Evolutionary conservation across 495 filamentous ascomycete genomes (phyloP).

Genomic region (Saxophila tyrrhenica): DNA sequence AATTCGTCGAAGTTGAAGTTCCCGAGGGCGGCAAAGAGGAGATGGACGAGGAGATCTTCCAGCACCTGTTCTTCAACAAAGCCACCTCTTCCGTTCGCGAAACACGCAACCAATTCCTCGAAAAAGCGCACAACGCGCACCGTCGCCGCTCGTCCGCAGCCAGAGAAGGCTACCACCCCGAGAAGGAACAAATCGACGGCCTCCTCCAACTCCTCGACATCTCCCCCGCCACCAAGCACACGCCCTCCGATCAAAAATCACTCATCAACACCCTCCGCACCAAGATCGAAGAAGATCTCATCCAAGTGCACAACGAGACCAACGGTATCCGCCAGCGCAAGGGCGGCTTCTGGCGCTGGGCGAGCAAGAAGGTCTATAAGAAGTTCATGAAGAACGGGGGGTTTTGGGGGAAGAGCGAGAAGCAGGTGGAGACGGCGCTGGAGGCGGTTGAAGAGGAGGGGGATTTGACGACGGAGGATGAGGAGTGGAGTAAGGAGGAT

Average conservation of each 20-base stretch:
- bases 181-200: background rate
- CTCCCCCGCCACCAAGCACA: background rate
- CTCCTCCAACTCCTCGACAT: conserved; percentile 5
- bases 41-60: conserved; percentile 11
- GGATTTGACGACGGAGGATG: background rate
- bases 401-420: conserved; percentile 6
- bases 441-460: background rate
- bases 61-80: conserved; percentile 11
- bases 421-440: background rate
- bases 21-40: background rate
- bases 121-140: background rate
- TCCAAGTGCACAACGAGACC: conserved; percentile 6
- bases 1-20: conserved; percentile 1
- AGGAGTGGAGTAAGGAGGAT: background rate
- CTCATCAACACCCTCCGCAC: conserved; percentile 1
- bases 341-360: conserved; percentile 18
- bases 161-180: background rate
- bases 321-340: conserved; percentile 8
- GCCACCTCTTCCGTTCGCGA: conserved; percentile 9
- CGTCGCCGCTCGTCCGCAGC: background rate
- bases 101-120: background rate
- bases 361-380: conserved; percentile 12
- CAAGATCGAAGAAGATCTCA: conserved; percentile 6
- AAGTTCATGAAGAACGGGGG: conserved; percentile 12
- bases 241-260: background rate